Percentiles rank a stretch among this genome's conserved stretches.
phyloP scores from a whole-genome alignment of 768 basidiomycete genomes.

The Rhodotorula diobovata region DNA sequence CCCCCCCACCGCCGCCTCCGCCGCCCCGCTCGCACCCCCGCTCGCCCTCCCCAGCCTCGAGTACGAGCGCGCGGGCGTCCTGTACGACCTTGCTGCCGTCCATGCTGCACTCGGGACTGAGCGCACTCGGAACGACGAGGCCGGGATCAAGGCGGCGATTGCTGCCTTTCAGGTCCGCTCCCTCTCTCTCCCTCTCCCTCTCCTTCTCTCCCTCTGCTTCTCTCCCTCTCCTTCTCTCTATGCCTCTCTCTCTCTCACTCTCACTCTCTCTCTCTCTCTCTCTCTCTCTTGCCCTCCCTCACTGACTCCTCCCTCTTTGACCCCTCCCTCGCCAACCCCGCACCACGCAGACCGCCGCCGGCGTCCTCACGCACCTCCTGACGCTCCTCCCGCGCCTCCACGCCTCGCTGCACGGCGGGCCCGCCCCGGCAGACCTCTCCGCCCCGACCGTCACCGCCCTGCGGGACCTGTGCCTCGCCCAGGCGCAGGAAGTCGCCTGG shows the following conservation, averaged over 20 bases:
- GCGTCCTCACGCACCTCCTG: constrained; percentile 62
- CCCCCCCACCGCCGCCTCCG: constrained; percentile 57
- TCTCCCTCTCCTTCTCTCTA: not conserved
- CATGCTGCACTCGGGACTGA: constrained; percentile 71
- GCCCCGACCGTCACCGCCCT: constrained; percentile 59
- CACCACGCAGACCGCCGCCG: constrained; percentile 61
- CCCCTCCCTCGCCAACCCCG: not conserved
- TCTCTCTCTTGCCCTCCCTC: not conserved
- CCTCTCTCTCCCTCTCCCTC: not conserved
- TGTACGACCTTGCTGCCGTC: constrained; percentile 84
- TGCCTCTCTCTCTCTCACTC: too few species aligned
- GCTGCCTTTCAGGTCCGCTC: constrained; percentile 57
- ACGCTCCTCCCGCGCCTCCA: constrained; percentile 55
- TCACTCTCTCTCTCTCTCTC: too few species aligned
- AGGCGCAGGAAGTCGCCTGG: constrained; percentile 97
- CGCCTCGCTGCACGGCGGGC: constrained; percentile 47
- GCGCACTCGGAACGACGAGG: constrained; percentile 63
- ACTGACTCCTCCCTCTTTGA: not conserved
- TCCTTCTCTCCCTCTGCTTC: not conserved
- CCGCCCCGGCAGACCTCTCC: constrained; percentile 64
- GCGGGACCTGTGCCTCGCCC: constrained; percentile 76
- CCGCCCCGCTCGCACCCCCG: constrained; percentile 57
- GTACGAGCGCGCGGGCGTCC: constrained; percentile 70
- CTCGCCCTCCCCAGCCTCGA: constrained; percentile 66
- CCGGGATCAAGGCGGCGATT: constrained; percentile 79